Evolutionary conservation across 306 rosid genomes (phyloP).

Genomic region (Carpinus viminea): DNA sequence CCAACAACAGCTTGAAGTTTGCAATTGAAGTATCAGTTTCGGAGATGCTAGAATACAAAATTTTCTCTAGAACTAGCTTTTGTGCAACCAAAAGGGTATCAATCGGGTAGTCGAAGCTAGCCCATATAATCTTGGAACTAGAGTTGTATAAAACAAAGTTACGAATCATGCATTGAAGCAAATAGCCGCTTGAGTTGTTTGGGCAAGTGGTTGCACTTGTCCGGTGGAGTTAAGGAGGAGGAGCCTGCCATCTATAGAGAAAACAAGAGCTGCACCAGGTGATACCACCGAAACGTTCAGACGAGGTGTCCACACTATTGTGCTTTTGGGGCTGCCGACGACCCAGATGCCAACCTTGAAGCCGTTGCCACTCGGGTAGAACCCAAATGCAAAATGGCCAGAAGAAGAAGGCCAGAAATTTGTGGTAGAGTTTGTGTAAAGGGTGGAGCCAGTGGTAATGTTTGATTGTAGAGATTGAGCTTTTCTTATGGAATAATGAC

Average conservation of each 20-base stretch:
- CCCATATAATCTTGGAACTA: background rate
- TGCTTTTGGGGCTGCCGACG: background rate
- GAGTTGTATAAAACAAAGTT: conserved; percentile 1
- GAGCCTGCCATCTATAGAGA: background rate
- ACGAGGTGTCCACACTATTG: background rate
- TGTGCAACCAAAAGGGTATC: conserved; percentile 5
- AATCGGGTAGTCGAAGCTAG: background rate
- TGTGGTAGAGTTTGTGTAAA: background rate
- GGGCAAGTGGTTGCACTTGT: background rate
- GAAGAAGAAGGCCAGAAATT: conserved; percentile 8
- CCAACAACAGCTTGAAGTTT: background rate
- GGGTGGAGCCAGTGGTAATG: conserved; percentile 5
- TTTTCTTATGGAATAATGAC: background rate
- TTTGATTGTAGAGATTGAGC: background rate
- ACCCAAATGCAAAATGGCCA: background rate
- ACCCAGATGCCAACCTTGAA: conserved; percentile 5
- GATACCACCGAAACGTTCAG: background rate
- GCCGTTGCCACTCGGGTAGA: conserved; percentile 3
- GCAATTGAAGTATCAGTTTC: background rate
- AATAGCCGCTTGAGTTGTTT: background rate
- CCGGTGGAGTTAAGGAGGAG: background rate
- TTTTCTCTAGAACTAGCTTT: background rate
- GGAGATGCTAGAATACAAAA: background rate
- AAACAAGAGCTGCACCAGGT: background rate
- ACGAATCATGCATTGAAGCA: conserved; percentile 8